Base-by-base conservation (phyloP, 805 yeast genomes). In the Wickerhamiella vanderwaltii region DNA sequence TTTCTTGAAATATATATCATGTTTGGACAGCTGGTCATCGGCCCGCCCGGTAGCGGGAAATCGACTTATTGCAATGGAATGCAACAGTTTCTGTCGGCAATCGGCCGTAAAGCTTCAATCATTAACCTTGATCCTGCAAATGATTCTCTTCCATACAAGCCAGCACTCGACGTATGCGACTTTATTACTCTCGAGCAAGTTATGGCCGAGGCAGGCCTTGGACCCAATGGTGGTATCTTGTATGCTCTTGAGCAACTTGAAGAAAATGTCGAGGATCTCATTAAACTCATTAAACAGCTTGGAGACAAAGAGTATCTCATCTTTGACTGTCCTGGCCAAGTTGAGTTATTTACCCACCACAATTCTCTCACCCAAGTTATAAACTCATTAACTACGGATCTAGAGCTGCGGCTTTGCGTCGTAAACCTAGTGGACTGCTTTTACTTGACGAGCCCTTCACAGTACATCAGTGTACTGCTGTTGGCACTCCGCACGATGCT, bases 11-110 rank as follows among this genome's bases (percentile, higher is more conserved):
- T 23, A 23, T 7, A 23, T 11, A 23, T 3, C 4, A 31, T 36
- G 28, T 60, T 82, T 60, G 95, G 94, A 3, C 95, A 91, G 62
- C 73, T 91, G 7, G 87, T 88, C 7, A 85, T 91, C 29, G 99
- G 99, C 0, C 97, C 98, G 0, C 36, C 99, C 0, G 99, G 98
- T 1, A 72, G 94, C 0, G 99, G 99, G 1, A 91, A 91, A 56
- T 83, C 95, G 0, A 93, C 98, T 0, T 91, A 84, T 58, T 87
- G 96, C 59, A 68, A 77, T 58, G 99, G 98, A 32, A 65, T 88
- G 76, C 72, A 72, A 48, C 97, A 91, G 64, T 91, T 91, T 60
- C 69, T 88, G 52, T 79, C 82, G 46, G 95, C 97, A 1, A 86
- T 93, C 39, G 99, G 99, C 5, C 67, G 99, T 46, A 80, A 83